These are phyloP conservation scores for Closterium sp. DNA, from an alignment of 139 green algal species.

Conservation along the genomic window DNA sequence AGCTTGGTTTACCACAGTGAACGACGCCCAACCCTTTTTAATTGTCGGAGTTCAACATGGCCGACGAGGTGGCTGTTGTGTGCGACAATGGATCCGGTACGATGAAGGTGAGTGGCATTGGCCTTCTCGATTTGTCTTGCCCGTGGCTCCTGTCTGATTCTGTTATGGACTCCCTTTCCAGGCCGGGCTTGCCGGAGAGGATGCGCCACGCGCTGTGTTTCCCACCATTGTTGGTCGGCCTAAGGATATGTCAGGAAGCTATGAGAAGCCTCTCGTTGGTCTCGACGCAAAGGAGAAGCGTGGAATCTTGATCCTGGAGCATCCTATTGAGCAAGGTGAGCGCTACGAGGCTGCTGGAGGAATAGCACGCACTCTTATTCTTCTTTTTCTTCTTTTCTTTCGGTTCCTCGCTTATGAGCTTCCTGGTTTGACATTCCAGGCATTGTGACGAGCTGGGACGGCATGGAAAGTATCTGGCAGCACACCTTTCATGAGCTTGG, in stretches of 20 bases:
- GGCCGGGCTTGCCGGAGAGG: not conserved
- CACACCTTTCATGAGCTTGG: slow-evolving; percentile 99
- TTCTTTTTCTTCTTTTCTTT: too few relatives aligned
- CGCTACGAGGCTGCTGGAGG: not conserved
- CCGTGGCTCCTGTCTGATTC: not conserved
- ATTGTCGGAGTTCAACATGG: not conserved
- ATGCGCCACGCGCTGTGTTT: not conserved
- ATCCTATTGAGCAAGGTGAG: slow-evolving; percentile 81
- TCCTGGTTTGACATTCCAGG: not conserved
- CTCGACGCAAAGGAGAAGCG: slow-evolving; percentile 97
- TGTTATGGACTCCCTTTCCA: not conserved
- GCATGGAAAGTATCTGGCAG: slow-evolving; percentile 99
- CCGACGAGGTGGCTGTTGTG: not conserved
- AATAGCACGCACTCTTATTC: not conserved
- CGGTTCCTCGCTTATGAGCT: not conserved
- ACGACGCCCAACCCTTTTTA: too few relatives aligned
- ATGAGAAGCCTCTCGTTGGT: slow-evolving; percentile 95
- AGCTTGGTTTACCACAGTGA: not conserved
- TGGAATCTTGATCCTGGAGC: slow-evolving; percentile 94
- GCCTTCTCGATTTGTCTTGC: not conserved
- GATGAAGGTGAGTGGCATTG: not conserved
- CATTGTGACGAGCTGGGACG: slow-evolving; percentile 95
- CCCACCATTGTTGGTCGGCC: not conserved
- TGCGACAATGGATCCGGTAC: not conserved
- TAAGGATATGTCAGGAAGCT: slow-evolving; percentile 52